phyloP scores from a whole-genome alignment of 2,329 filamentous ascomycete genomes.

The Apiospora saccharicola region DNA sequence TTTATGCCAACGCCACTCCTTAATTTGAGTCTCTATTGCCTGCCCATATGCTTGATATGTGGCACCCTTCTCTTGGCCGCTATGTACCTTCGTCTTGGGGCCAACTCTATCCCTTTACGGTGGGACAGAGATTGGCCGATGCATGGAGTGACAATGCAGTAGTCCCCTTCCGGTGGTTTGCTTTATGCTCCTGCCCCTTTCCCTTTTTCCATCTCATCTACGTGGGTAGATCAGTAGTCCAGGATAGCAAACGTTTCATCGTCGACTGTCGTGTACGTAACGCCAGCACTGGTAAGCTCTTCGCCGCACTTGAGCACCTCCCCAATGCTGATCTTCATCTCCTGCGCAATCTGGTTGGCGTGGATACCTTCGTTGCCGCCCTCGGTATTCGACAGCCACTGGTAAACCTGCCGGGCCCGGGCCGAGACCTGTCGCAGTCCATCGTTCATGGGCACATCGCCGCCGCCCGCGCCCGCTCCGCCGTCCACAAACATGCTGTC shows the following conservation, averaged over 20 bases:
- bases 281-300: constrained; percentile 75
- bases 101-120: neutral
- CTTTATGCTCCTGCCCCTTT: neutral
- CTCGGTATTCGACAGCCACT: constrained; percentile 69
- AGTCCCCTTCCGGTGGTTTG: neutral
- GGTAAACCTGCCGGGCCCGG: constrained; percentile 74
- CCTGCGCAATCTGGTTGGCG: constrained; percentile 75
- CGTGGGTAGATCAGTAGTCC: constrained; percentile 53
- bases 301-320: constrained; percentile 83
- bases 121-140: neutral
- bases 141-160: neutral
- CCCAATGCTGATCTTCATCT: constrained; percentile 68
- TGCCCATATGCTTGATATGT: neutral
- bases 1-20: constrained; percentile 29
- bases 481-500: constrained; percentile 65
- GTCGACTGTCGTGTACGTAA: constrained; percentile 91
- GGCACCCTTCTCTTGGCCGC: neutral
- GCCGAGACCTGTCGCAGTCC: constrained; percentile 59
- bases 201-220: neutral
- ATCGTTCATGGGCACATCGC: constrained; percentile 33
- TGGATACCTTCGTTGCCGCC: constrained; percentile 86
- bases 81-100: neutral
- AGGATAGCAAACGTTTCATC: constrained; percentile 91
- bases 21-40: neutral
- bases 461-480: constrained; percentile 51